These are phyloP conservation scores for Austroboletus rostrupii DNA, from an alignment of 1,284 basidiomycete species.

Conservation along the genomic window DNA sequence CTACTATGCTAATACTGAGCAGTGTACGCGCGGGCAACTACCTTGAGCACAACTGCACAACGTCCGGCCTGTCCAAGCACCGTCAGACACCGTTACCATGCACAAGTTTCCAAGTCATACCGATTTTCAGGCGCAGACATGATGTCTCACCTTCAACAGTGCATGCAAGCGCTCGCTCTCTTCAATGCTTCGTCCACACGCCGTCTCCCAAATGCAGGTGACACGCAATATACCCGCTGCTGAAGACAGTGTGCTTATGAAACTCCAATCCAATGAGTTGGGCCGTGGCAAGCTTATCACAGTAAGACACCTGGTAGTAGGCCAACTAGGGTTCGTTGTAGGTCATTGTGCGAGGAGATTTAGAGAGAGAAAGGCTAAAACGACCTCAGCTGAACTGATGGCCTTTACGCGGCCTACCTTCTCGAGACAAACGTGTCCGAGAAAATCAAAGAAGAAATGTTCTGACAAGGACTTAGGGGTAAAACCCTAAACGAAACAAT, in stretches of 20 bases:
- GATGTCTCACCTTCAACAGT: conserved; percentile 36
- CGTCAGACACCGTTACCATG: neutral
- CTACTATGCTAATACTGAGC: neutral
- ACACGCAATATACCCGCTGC: conserved; percentile 35
- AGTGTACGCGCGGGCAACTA: conserved; percentile 3
- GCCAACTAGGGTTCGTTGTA: conserved; percentile 43
- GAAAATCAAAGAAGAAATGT: too few relatives aligned
- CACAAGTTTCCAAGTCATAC: conserved; percentile 23
- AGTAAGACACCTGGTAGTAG: conserved; percentile 43
- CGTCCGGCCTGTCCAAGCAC: conserved; percentile 7
- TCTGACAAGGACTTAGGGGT: too few relatives aligned
- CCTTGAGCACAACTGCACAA: neutral
- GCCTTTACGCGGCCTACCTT: too few relatives aligned
- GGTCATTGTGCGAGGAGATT: conserved; percentile 21
- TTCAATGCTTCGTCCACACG: conserved; percentile 35
- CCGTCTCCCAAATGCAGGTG: conserved; percentile 38
- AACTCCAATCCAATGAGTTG: conserved; percentile 46
- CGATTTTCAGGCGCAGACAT: conserved; percentile 38
- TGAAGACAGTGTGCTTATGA: too few relatives aligned
- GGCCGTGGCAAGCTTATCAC: conserved; percentile 36
- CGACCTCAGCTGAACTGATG: neutral
- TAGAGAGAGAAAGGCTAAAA: neutral
- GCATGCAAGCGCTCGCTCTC: conserved; percentile 35
- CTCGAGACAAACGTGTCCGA: too few relatives aligned
- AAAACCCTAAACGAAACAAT: too few relatives aligned